Evolutionary conservation across 768 basidiomycete species (phyloP).

Genomic region (Serendipita sp.): DNA sequence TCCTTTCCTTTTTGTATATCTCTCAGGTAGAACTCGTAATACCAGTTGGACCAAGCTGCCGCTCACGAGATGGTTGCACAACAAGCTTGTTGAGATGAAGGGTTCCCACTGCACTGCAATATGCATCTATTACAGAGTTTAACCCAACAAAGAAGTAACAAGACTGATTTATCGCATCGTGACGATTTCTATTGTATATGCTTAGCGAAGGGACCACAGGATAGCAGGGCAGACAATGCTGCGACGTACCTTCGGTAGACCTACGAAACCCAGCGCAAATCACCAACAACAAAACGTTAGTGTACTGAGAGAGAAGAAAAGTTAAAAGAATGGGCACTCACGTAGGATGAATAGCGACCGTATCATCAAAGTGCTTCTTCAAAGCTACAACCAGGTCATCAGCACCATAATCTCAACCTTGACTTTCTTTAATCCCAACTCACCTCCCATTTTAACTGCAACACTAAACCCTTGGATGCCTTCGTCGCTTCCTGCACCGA

Average conservation of each 20-base stretch:
- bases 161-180: neutral
- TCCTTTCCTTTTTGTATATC: neutral
- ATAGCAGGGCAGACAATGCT: neutral
- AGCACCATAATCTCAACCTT: neutral
- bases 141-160: neutral
- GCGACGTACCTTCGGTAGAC: conserved; percentile 9
- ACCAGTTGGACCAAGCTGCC: neutral
- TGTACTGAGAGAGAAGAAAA: neutral
- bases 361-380: conserved; percentile 71
- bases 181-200: neutral
- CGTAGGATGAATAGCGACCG: conserved; percentile 85
- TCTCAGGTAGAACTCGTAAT: neutral
- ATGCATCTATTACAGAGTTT: no score
- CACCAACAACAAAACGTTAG: neutral
- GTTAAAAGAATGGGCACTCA: conserved; percentile 22
- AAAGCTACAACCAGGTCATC: conserved; percentile 27
- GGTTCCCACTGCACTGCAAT: no score
- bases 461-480: conserved; percentile 90
- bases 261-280: neutral
- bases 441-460: conserved; percentile 90
- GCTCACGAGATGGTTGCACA: no score
- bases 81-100: no score
- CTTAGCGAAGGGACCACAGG: neutral
- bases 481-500: conserved; percentile 87
- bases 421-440: conserved; percentile 10